Percentiles rank a stretch among this genome's conserved stretches.
Conservation (phyloP, 2,329 filamentous ascomycete genomes). For the Epicoccum sorghinum region DNA sequence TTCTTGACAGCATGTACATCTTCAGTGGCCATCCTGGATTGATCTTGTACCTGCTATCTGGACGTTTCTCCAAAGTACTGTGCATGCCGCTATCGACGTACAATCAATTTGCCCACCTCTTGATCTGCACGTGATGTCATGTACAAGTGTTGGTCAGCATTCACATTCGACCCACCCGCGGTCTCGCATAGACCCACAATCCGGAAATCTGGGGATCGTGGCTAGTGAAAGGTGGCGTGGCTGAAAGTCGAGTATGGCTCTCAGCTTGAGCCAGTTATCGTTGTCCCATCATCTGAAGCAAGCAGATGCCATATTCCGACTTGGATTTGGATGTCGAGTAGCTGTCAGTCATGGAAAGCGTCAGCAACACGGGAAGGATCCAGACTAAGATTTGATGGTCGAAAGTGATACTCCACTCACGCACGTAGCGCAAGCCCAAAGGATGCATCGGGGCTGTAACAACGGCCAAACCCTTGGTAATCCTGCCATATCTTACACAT, state of each 20-base stretch:
- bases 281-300: not conserved
- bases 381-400: not conserved
- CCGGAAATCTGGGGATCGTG: conserved; percentile 4
- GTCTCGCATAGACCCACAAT: conserved; percentile 8
- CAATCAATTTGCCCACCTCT: not conserved
- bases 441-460: not conserved
- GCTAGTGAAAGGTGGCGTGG: conserved; percentile 8
- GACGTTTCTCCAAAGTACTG: not conserved
- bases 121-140: not conserved
- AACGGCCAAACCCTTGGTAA: not conserved
- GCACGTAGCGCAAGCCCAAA: not conserved
- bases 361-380: not conserved
- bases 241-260: not conserved
- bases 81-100: not conserved
- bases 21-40: too few species aligned
- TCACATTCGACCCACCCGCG: not conserved
- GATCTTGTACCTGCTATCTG: too few species aligned
- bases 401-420: not conserved
- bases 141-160: not conserved
- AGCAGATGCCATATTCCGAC: not conserved
- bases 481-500: conserved; percentile 3
- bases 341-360: not conserved
- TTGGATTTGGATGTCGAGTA: not conserved
- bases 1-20: too few species aligned
- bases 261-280: not conserved